These are phyloP conservation scores for Orbilia oligospora DNA, from an alignment of 2,329 filamentous ascomycete species.

Conservation along the genomic window DNA sequence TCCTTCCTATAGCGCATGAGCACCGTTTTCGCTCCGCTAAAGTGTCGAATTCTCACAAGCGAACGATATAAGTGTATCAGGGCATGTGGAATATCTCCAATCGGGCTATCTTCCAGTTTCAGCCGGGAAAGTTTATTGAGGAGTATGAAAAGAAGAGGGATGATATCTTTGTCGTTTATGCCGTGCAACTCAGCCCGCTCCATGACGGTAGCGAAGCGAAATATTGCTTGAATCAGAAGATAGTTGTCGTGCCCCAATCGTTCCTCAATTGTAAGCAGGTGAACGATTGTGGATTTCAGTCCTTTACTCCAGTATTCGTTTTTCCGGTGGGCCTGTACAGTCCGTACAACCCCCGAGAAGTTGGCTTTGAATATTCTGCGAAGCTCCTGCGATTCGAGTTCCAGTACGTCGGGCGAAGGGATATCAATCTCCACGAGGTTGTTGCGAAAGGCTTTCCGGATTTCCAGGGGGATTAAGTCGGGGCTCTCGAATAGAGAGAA, in stretches of 20 bases:
- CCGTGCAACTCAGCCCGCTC: background rate
- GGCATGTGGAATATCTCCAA: conserved; percentile 38
- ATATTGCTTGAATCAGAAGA: conserved; percentile 13
- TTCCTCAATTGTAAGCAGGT: conserved; percentile 27
- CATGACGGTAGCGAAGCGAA: conserved; percentile 14
- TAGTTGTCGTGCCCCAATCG: conserved; percentile 19
- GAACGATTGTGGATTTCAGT: conserved; percentile 6
- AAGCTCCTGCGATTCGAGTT: conserved; percentile 12
- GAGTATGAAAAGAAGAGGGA: background rate
- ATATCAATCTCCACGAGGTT: background rate
- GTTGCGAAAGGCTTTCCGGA: background rate
- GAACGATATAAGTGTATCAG: conserved; percentile 20
- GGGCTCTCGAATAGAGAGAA: background rate
- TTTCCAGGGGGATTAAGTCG: background rate
- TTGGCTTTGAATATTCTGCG: conserved; percentile 18
- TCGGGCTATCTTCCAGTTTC: conserved; percentile 3
- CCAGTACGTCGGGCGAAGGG: background rate
- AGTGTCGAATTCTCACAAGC: background rate
- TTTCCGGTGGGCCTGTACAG: background rate
- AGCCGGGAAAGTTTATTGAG: conserved; percentile 18
- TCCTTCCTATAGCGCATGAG: background rate
- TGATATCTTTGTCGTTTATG: conserved; percentile 24
- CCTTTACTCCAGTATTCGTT: background rate
- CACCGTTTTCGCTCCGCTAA: background rate
- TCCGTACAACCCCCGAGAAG: conserved; percentile 13